Evolutionary conservation across 1,284 basidiomycete genomes (phyloP).

Genomic region (Ceratobasidium sp.): DNA sequence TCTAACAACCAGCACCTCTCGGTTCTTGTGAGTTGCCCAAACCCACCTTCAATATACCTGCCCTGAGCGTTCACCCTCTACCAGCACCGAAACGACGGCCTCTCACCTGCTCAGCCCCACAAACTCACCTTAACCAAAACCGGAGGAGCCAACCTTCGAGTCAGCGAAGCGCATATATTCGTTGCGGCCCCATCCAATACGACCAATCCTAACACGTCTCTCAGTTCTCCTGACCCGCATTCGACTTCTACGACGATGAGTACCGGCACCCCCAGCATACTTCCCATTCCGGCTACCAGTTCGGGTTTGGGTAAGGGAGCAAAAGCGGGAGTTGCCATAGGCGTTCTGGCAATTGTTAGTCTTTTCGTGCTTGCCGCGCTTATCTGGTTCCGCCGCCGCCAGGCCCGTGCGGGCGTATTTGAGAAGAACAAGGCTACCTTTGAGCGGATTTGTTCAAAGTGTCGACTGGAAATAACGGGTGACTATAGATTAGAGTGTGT

Average conservation of each 20-base stretch:
- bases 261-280: not conserved
- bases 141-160: not conserved
- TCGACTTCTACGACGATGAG: not conserved
- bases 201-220: not conserved
- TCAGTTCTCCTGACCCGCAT: not conserved
- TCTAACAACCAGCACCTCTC: not conserved
- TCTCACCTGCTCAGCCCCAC: not conserved
- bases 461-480: not conserved
- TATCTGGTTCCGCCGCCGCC: not conserved
- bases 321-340: not conserved
- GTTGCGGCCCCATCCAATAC: not conserved
- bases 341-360: not conserved
- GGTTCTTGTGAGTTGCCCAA: not conserved
- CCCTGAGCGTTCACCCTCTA: not conserved
- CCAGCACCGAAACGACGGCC: slow-evolving; percentile 6
- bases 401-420: not conserved
- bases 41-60: not conserved
- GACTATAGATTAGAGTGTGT: slow-evolving; percentile 20
- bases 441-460: slow-evolving; percentile 16
- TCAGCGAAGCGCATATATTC: not conserved
- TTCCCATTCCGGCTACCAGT: not conserved
- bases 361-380: not conserved
- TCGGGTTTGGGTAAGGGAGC: not conserved
- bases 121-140: not conserved
- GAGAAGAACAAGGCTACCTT: not conserved